Conservation (phyloP, 345 rosid genomes). For the Rhizophora apiculata region DNA sequence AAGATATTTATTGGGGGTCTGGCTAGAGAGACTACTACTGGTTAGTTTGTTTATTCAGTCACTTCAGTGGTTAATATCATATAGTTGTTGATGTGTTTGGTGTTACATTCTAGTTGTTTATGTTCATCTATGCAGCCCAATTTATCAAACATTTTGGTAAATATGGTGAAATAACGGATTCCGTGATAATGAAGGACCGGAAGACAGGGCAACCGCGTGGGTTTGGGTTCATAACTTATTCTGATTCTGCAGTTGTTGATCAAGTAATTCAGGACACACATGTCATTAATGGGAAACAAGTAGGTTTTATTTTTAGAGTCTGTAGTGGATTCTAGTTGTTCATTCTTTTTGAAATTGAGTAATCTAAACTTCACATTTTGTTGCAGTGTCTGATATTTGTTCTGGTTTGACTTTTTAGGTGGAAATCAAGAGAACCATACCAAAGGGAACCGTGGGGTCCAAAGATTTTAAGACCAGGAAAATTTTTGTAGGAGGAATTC, state of each 20-base stretch:
- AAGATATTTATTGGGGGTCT: conserved; percentile 88
- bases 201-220: conserved; percentile 83
- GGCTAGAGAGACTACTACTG: conserved; percentile 63
- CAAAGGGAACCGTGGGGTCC: conserved; percentile 67
- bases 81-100: background rate
- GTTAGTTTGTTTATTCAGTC: conserved; percentile 26
- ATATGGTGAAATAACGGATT: conserved; percentile 84
- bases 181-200: conserved; percentile 91
- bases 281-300: conserved; percentile 82
- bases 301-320: conserved; percentile 15
- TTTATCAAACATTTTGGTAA: conserved; percentile 73
- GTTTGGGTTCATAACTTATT: conserved; percentile 85
- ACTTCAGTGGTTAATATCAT: background rate
- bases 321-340: background rate
- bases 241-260: conserved; percentile 82
- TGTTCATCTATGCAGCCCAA: conserved; percentile 37
- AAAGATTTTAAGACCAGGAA: conserved; percentile 83
- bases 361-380: background rate
- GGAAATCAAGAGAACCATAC: conserved; percentile 92
- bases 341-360: background rate
- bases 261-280: conserved; percentile 79
- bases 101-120: background rate
- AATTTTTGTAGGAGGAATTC: conserved; percentile 94
- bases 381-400: background rate
- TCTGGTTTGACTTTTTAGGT: conserved; percentile 39